Evolutionary conservation across 2,329 filamentous ascomycete species (phyloP), one percentile per base, ranked within the genome.

Genomic region (Aspergillus intermedius): DNA sequence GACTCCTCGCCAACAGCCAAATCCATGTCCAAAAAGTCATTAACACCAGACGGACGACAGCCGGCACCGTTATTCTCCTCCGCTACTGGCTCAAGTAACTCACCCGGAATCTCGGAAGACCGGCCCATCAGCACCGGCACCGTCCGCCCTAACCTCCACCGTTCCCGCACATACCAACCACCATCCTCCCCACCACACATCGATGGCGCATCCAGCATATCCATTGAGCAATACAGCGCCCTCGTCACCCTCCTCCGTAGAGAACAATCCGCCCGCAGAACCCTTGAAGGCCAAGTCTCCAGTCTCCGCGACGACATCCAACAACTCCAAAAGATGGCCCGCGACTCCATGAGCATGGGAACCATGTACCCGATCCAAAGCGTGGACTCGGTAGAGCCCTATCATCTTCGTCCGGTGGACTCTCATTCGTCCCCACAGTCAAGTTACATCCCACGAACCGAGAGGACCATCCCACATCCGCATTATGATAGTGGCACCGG

Each of bases 221-320:
- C 73, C 4, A 64, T 73, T 13, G 73, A 76, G 39, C 71, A 75
- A 47, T 75, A 75, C 53, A 74, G 70, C 49, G 68, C 70, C 0
- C 61, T 76, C 2, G 67, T 74, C 23, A 73, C 67, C 10, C 63
- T 76, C 1, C 63, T 77, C 10, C 67, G 71, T 5, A 63, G 72
- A 43, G 74, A 77, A 52, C 72, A 75, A 52, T 67, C 64, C 4
- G 73, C 74, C 2, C 71, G 74, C 25, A 65, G 70, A 34, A 65
- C 63, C 19, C 61, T 77, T 1, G 74, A 76, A 54, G 60, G 60
- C 30, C 71, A 77, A 54, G 63, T 76, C 3, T 57, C 64, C 5
- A 55, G 64, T 30, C 59, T 77, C 4, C 70, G 72, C 37, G 66
- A 69, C 39, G 70, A 74, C 42, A 55, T 72, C 22, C 60, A 65